Evolutionary conservation across 257 asterid species (phyloP).

Genomic region (Cordia subcordata): DNA sequence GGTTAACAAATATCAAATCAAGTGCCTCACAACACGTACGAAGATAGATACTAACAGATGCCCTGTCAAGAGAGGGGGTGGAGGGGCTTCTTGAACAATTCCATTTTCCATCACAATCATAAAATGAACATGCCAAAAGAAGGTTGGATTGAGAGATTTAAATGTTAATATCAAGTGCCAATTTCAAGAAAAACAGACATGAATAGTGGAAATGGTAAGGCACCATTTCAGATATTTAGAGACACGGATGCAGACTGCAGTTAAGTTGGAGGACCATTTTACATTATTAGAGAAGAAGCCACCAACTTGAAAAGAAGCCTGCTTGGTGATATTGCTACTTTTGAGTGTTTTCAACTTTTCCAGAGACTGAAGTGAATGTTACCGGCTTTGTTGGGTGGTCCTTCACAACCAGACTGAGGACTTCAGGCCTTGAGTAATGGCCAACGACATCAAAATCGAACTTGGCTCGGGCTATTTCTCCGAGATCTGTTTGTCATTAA

Average conservation of each 20-base stretch:
- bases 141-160: not conserved
- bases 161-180: not conserved
- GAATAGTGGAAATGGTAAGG: not conserved
- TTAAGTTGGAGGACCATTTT: not conserved
- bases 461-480: slow-evolving; percentile 84
- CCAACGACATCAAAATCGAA: slow-evolving; percentile 95
- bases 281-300: slow-evolving; percentile 2
- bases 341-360: slow-evolving; percentile 40
- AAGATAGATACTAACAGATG: too few relatives aligned
- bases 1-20: not conserved
- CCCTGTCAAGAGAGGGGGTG: too few relatives aligned
- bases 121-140: not conserved
- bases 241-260: not conserved
- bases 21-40: not conserved
- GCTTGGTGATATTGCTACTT: slow-evolving; percentile 16
- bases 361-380: slow-evolving; percentile 61
- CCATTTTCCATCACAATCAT: not conserved
- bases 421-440: slow-evolving; percentile 87
- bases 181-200: not conserved
- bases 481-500: slow-evolving; percentile 54
- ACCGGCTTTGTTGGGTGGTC: slow-evolving; percentile 69
- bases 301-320: slow-evolving; percentile 1
- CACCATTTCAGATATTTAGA: not conserved
- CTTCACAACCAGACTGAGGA: slow-evolving; percentile 74
- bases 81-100: too few relatives aligned